Percentiles rank a stretch among this genome's conserved stretches.
Evolutionary conservation across 2,329 filamentous ascomycete species (phyloP).

Genomic region (Paramyrothecium sp.): DNA sequence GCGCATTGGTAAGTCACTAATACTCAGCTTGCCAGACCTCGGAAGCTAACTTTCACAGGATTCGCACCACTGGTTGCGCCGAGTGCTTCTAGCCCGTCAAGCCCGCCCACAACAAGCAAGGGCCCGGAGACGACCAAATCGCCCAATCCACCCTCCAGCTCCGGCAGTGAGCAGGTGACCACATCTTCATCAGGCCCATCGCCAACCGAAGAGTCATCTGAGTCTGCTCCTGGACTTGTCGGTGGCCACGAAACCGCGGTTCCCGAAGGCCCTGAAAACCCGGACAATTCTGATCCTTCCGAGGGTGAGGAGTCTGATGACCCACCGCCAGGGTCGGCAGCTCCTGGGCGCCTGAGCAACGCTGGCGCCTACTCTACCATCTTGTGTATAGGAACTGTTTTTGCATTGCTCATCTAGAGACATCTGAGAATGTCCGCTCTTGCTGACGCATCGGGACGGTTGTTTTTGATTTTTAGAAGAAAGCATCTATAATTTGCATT

Average conservation of each 20-base stretch:
- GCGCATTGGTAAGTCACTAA: conserved; percentile 54
- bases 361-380: neutral
- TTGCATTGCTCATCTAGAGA: neutral
- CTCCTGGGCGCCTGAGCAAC: neutral
- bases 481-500: neutral
- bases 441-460: neutral
- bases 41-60: conserved; percentile 8
- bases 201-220: neutral
- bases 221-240: neutral
- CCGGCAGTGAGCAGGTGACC: neutral
- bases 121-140: neutral
- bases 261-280: neutral
- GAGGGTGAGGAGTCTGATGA: neutral
- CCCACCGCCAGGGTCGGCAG: neutral
- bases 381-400: neutral
- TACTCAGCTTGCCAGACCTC: neutral
- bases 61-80: neutral
- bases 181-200: neutral
- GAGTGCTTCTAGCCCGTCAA: neutral
- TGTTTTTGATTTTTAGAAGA: neutral
- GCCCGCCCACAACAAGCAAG: neutral
- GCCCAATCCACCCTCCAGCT: neutral
- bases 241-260: neutral
- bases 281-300: neutral
- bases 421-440: neutral